phyloP scores from a whole-genome alignment of 495 filamentous ascomycete species.

The Geoglossum glabrum region DNA sequence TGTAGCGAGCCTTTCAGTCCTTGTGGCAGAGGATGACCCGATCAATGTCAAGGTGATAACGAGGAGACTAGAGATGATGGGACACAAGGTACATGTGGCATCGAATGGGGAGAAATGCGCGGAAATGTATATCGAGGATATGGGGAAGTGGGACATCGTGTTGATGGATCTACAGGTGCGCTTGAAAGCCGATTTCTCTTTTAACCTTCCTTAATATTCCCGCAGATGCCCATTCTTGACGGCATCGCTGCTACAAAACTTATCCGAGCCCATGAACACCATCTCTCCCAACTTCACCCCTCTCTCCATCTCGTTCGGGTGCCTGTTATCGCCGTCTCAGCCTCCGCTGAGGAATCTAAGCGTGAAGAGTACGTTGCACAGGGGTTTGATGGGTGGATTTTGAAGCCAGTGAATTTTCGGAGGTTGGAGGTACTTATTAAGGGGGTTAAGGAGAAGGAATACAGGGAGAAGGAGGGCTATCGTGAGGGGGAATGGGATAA shows the following conservation, averaged over 20 bases:
- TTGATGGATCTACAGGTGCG: slow-evolving; percentile 92
- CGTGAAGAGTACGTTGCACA: slow-evolving; percentile 49
- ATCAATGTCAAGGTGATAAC: slow-evolving; percentile 75
- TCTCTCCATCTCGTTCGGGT: too few relatives aligned
- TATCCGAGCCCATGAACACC: slow-evolving; percentile 56
- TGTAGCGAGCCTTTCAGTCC: slow-evolving; percentile 30
- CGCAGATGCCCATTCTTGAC: slow-evolving; percentile 84
- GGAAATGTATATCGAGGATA: slow-evolving; percentile 37
- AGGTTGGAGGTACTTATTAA: slow-evolving; percentile 37
- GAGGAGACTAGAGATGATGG: slow-evolving; percentile 65
- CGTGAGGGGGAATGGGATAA: slow-evolving; percentile 45
- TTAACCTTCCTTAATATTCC: background rate
- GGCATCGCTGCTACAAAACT: slow-evolving; percentile 64
- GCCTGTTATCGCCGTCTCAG: slow-evolving; percentile 82
- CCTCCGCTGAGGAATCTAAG: slow-evolving; percentile 57
- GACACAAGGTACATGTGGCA: slow-evolving; percentile 52
- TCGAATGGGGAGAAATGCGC: slow-evolving; percentile 82
- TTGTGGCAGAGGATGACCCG: slow-evolving; percentile 86
- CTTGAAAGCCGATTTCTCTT: slow-evolving; percentile 9
- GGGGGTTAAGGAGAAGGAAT: slow-evolving; percentile 31
- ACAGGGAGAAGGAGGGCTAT: slow-evolving; percentile 32
- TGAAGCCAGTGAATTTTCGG: slow-evolving; percentile 58
- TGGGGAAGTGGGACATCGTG: slow-evolving; percentile 52
- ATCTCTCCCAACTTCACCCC: slow-evolving; percentile 26
- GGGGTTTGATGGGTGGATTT: slow-evolving; percentile 83